Evolutionary conservation across 495 filamentous ascomycete genomes (phyloP).

Genomic region (Hypoxylon fragiforme): DNA sequence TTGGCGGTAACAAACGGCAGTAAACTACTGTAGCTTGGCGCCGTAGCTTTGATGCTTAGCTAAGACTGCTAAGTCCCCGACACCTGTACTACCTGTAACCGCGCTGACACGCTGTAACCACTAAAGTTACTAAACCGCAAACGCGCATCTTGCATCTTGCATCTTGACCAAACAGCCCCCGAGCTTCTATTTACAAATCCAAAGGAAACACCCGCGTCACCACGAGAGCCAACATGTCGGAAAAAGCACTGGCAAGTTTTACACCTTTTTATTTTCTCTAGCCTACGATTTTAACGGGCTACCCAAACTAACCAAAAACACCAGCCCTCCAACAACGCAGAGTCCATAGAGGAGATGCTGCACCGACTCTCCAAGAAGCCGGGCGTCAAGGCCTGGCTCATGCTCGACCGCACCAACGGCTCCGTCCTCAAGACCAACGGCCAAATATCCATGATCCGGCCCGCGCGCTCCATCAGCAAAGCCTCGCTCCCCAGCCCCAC

Average conservation of each 20-base stretch:
- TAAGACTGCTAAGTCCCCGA: slow-evolving; percentile 7
- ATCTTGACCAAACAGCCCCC: too few species aligned
- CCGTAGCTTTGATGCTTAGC: slow-evolving; percentile 1
- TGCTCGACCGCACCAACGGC: slow-evolving; percentile 62
- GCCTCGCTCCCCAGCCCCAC: slow-evolving; percentile 39
- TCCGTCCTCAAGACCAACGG: slow-evolving; percentile 65
- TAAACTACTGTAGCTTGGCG: slow-evolving; percentile 4
- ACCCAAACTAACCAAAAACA: slow-evolving; percentile 2
- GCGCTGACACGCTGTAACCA: too few species aligned
- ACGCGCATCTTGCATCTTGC: too few species aligned
- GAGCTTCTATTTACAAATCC: not conserved
- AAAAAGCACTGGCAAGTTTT: slow-evolving; percentile 32
- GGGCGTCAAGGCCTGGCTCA: slow-evolving; percentile 66
- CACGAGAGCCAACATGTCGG: slow-evolving; percentile 21
- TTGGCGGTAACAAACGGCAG: slow-evolving; percentile 51
- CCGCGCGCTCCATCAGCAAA: slow-evolving; percentile 31
- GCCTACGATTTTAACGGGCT: too few species aligned
- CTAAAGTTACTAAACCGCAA: too few species aligned
- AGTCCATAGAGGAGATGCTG: slow-evolving; percentile 54
- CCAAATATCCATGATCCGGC: slow-evolving; percentile 53
- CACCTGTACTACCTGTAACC: too few species aligned
- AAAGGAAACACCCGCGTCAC: not conserved
- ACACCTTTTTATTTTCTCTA: too few species aligned
- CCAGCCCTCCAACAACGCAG: slow-evolving; percentile 30
- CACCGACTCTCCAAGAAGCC: slow-evolving; percentile 65